Conservation (phyloP, 2,329 filamentous ascomycete species). For the Huntiella abstrusa region DNA sequence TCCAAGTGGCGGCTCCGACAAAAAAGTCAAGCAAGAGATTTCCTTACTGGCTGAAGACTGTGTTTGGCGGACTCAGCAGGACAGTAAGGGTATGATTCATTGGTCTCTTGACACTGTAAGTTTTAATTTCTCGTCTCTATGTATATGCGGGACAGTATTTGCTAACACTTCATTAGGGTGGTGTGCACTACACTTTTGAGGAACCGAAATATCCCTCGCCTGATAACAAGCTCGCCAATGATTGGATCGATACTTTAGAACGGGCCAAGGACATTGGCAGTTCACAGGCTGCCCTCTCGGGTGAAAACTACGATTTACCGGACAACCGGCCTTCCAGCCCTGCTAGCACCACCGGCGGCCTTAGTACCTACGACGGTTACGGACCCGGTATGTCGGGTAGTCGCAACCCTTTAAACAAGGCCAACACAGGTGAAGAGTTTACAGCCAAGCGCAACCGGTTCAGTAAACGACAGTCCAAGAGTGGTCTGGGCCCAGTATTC, state of each 20-base stretch:
- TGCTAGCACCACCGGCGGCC: conserved; percentile 49
- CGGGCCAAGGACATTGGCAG: conserved; percentile 69
- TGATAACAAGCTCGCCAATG: conserved; percentile 45
- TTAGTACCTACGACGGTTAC: conserved; percentile 32
- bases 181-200: conserved; percentile 85
- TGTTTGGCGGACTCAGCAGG: conserved; percentile 60
- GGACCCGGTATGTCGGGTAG: conserved; percentile 21
- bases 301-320: conserved; percentile 47
- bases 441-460: conserved; percentile 46
- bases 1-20: conserved; percentile 83
- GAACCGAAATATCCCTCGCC: conserved; percentile 55
- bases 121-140: conserved; percentile 13
- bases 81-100: conserved; percentile 69
- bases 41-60: conserved; percentile 61
- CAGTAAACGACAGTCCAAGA: conserved; percentile 85
- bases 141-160: neutral
- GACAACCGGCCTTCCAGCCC: conserved; percentile 58
- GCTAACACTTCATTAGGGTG: conserved; percentile 36
- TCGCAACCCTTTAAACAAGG: conserved; percentile 40
- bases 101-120: conserved; percentile 92
- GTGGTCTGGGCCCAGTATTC: conserved; percentile 54
- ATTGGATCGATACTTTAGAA: conserved; percentile 84
- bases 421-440: conserved; percentile 36
- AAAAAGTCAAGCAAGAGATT: conserved; percentile 83
- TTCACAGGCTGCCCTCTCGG: conserved; percentile 44